These are phyloP conservation scores for Ensete ventricosum DNA, from an alignment of 176 grass and related monocot genomes.

Conservation along the genomic window DNA sequence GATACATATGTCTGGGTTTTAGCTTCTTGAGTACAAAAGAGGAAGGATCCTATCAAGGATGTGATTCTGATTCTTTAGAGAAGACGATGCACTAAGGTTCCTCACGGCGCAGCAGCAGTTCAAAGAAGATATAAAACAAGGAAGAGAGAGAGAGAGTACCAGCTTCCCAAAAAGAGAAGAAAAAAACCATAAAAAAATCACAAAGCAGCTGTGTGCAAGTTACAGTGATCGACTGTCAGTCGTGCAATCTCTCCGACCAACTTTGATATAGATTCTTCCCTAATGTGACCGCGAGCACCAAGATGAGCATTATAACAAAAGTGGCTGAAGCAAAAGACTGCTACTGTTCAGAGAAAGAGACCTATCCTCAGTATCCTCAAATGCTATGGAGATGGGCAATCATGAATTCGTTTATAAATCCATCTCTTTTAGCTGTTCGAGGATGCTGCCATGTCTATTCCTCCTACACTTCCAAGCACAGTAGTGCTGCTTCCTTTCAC, in stretches of 20 bases:
- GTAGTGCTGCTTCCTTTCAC: no score
- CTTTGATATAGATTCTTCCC: not conserved
- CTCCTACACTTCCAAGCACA: no score
- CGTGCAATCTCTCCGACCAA: not conserved
- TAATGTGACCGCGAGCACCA: not conserved
- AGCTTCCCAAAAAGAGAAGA: not conserved
- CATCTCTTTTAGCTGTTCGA: not conserved
- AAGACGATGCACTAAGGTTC: not conserved
- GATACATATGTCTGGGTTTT: not conserved
- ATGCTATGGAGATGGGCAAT: not conserved
- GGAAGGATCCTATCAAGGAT: not conserved
- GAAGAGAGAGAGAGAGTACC: not conserved
- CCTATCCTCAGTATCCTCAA: not conserved
- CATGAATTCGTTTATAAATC: not conserved
- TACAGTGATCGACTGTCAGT: not conserved
- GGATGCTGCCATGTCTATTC: not conserved
- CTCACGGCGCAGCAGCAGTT: not conserved
- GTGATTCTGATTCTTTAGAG: not conserved
- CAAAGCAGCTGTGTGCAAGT: no score
- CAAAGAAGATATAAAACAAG: not conserved
- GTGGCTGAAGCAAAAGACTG: not conserved
- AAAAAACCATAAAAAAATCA: not conserved
- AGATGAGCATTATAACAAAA: not conserved
- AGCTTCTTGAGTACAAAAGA: not conserved
- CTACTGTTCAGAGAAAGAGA: not conserved